Percentiles rank a stretch among this genome's conserved stretches.
These are phyloP conservation scores for Trebouxiophyceae sp. DNA, from an alignment of 163 green algal species.

Conservation along the genomic window DNA sequence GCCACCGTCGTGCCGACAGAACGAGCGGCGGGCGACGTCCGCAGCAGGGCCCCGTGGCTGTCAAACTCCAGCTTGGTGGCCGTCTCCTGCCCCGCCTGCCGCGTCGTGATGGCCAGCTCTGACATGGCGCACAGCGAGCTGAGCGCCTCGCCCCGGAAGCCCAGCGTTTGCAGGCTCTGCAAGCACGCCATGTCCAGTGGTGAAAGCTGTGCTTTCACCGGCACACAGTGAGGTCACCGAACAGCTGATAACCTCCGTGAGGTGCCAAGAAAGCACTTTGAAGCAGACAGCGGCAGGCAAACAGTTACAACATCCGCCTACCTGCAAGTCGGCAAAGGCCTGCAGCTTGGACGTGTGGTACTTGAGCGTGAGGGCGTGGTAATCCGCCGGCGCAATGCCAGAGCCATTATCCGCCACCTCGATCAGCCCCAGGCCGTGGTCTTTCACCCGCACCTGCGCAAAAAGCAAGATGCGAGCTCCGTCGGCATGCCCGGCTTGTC, in stretches of 20 bases:
- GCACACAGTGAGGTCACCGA: background rate
- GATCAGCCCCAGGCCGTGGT: slow-evolving; percentile 80
- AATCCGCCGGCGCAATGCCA: slow-evolving; percentile 64
- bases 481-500: too few species aligned
- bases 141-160: slow-evolving; percentile 93
- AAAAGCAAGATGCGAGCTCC: too few species aligned
- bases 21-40: slow-evolving; percentile 37
- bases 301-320: slow-evolving; percentile 8
- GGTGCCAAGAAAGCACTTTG: background rate
- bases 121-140: slow-evolving; percentile 82
- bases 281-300: slow-evolving; percentile 1
- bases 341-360: slow-evolving; percentile 95
- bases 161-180: slow-evolving; percentile 77
- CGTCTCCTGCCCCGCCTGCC: slow-evolving; percentile 47
- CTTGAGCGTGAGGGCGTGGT: slow-evolving; percentile 73
- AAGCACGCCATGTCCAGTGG: too few species aligned
- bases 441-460: slow-evolving; percentile 68
- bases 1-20: slow-evolving; percentile 84
- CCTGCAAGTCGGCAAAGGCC: slow-evolving; percentile 76
- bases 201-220: background rate
- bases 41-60: slow-evolving; percentile 44
- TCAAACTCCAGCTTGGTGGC: slow-evolving; percentile 51
- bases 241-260: too few species aligned
- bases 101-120: slow-evolving; percentile 71
- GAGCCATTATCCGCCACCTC: slow-evolving; percentile 93